These are phyloP conservation scores for Xerocomus potaroensis DNA, from an alignment of 768 basidiomycete species.

Conservation along the genomic window DNA sequence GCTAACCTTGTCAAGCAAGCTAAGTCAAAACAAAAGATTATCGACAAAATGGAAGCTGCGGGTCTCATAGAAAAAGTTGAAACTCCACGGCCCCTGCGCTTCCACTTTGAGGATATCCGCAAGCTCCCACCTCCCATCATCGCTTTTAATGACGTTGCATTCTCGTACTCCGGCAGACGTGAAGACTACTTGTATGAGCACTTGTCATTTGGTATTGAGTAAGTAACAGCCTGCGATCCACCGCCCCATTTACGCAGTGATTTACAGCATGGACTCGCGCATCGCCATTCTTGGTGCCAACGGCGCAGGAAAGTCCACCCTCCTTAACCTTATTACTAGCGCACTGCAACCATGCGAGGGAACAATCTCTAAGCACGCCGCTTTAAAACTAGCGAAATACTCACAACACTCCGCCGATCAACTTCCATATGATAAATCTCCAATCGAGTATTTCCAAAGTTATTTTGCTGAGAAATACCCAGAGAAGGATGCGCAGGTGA, in stretches of 20 bases:
- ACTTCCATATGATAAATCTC: conserved; percentile 86
- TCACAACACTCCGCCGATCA: conserved; percentile 99
- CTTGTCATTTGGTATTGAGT: conserved; percentile 98
- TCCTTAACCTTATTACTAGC: conserved; percentile 86
- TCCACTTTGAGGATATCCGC: conserved; percentile 94
- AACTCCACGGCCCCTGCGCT: conserved; percentile 63
- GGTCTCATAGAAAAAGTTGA: conserved; percentile 94
- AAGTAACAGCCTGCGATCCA: conserved; percentile 27
- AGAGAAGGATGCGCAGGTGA: conserved; percentile 80
- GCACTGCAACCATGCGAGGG: conserved; percentile 77
- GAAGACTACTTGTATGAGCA: conserved; percentile 84
- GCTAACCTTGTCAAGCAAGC: conserved; percentile 98
- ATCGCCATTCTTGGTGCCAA: conserved; percentile 96
- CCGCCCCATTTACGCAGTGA: conserved; percentile 4
- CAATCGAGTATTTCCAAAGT: conserved; percentile 90
- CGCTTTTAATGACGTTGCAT: conserved; percentile 92
- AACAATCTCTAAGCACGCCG: conserved; percentile 83
- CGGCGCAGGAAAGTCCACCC: conserved; percentile 91
- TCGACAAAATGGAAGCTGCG: conserved; percentile 99
- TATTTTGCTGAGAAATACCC: conserved; percentile 82
- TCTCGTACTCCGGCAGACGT: conserved; percentile 90
- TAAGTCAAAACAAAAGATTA: conserved; percentile 99
- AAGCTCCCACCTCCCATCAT: conserved; percentile 96
- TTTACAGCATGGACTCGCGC: conserved; percentile 81
- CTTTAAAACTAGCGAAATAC: conserved; percentile 95